Evolutionary conservation across 305 asterid genomes (phyloP).

Genomic region (Caryopteris hybrid): DNA sequence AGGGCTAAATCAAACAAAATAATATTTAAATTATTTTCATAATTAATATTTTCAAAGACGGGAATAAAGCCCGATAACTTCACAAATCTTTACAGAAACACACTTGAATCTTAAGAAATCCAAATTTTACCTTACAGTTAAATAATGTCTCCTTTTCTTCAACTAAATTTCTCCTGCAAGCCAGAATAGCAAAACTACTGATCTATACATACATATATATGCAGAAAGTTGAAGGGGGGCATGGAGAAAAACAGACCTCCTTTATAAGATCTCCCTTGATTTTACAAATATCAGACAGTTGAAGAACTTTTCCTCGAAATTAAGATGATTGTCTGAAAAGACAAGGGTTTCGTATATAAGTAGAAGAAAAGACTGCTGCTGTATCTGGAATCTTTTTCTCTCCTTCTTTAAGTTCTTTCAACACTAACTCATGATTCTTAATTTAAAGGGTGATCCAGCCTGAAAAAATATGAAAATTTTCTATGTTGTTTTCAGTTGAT

Average conservation of each 20-base stretch:
- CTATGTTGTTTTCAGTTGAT: neutral
- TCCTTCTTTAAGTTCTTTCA: neutral
- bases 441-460: constrained; percentile 6
- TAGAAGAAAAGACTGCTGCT: constrained; percentile 1
- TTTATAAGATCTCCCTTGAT: constrained; percentile 1
- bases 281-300: neutral
- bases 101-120: neutral
- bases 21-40: too few species aligned
- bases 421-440: constrained; percentile 16
- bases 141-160: neutral
- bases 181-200: constrained; percentile 2
- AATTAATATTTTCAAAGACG: too few species aligned
- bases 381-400: constrained; percentile 16
- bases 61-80: neutral
- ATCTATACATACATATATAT: too few species aligned
- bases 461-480: neutral
- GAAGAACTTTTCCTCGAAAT: neutral
- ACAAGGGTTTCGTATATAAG: constrained; percentile 22
- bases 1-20: too few species aligned
- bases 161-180: neutral
- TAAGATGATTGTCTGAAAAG: neutral
- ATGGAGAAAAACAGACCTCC: constrained; percentile 16
- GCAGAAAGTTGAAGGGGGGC: neutral
- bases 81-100: too few species aligned
- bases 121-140: too few species aligned